Evolutionary conservation across 345 rosid genomes (phyloP), one percentile per base, ranked within the genome.

Genomic region (Pseudoturritis turrita): DNA sequence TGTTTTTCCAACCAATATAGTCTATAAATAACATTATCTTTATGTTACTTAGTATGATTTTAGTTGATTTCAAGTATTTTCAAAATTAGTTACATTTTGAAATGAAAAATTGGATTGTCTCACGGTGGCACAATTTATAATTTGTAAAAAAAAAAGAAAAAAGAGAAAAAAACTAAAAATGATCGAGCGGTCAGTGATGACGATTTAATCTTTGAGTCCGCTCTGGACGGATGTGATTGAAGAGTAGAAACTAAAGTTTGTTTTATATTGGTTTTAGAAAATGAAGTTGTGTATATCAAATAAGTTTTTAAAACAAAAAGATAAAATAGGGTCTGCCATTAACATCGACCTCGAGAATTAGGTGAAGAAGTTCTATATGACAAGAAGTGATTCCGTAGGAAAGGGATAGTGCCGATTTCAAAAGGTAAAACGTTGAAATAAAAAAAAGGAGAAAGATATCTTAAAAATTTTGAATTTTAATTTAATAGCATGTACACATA

Each of bases 391-490:
- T 15, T 44, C 40, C 15, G 18, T 64, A 36, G 19, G 26, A 55
- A 73, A 73, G 31, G 50, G 56, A 3, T 41, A 21, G 45, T 60
- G 50, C 57, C 21, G 29, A 17, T 53, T 41, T 54, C 46, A 62
- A 62, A 62, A 52, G 46, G 35, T 65, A 46, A 65, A 73, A 73
- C 31, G 26, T 47, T 56, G 59, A 65, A 46, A 65, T 28, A 26
- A 43, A 44, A 35, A 67, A 47, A 54, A 35, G 19, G 23, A 53
- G 55, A 64, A 53, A 72, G 25, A 37, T n/a, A 31, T 43, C 28
- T 53, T 7, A 21, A 41, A 1, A 0, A 3, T 3, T 33, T 51
- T 19, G 3, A 53, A 72, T 22, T 43, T 15, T 10, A 63, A 18
- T 65, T 14, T 21, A 39, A 50, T 19, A 19, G 15, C 31, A 49